phyloP scores from a whole-genome alignment of 768 basidiomycete species.

The Phaeolepiota aurea region DNA sequence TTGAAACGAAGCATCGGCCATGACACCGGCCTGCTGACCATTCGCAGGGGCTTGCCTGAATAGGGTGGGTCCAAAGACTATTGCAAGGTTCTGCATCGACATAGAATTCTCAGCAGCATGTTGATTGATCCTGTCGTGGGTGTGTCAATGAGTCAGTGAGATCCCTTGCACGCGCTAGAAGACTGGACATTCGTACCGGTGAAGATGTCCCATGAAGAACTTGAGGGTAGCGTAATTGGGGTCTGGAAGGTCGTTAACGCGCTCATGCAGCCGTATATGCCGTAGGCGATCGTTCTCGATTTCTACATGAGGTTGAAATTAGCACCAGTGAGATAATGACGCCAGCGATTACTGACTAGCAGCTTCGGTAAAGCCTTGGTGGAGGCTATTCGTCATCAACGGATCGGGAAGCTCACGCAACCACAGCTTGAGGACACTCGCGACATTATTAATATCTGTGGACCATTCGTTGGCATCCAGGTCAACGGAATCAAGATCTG shows the following conservation, averaged over 20 bases:
- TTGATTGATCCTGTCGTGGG: constrained; percentile 54
- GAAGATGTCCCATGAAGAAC: constrained; percentile 88
- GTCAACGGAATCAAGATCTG: constrained; percentile 82
- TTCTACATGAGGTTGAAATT: constrained; percentile 33
- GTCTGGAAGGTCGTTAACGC: constrained; percentile 96
- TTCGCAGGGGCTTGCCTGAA: constrained; percentile 65
- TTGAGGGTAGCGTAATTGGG: constrained; percentile 98
- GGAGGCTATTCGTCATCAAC: constrained; percentile 72
- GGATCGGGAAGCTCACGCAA: constrained; percentile 94
- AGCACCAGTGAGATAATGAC: constrained; percentile 3
- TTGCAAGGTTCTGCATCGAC: constrained; percentile 88
- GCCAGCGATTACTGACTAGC: constrained; percentile 55
- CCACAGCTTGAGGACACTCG: constrained; percentile 95
- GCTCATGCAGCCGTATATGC: constrained; percentile 93
- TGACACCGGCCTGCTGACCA: constrained; percentile 38
- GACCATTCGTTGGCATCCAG: constrained; percentile 87
- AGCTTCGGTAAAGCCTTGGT: constrained; percentile 92
- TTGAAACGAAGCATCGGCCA: constrained; percentile 66
- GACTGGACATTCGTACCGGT: constrained; percentile 52
- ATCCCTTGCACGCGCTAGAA: neutral
- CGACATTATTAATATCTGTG: constrained; percentile 90
- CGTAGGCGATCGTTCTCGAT: constrained; percentile 92
- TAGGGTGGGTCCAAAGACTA: constrained; percentile 97
- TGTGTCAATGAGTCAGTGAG: neutral
- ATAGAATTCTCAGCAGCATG: constrained; percentile 80